Evolutionary conservation across 306 rosid species (phyloP), one percentile per base, ranked within the genome.

Genomic region (Lathyrus tuberosus): DNA sequence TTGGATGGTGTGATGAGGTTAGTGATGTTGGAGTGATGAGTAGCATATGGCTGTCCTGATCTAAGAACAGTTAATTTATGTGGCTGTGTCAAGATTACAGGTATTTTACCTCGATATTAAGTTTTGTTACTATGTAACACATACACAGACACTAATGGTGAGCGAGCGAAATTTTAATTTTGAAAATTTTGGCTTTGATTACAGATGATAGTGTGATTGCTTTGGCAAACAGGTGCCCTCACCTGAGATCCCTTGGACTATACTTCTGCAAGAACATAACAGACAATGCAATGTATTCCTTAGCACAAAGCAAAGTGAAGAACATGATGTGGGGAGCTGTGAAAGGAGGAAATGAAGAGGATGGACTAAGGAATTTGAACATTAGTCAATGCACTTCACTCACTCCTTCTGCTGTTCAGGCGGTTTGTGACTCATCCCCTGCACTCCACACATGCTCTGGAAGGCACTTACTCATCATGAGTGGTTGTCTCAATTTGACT

Each of bases 301-400:
- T 95, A 83, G 97, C 99, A 38, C 86, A 91, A 17, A 83, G 97
- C 85, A 79, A 82, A 40, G 81, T 86, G 73, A 94, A 82, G 14
- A 81, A 78, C 84, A 90, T 80, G 79, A 74, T 72, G 76, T 86
- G 98, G 97, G 88, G 78, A 77, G 60, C 96, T 10, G 78, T 68
- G 67, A 88, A 90, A 74, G 88, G 76, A 70, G 72, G 31, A 70
- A 88, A 72, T 8, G 97, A 93, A 13, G 92, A 91, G 2, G 89
- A 87, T 15, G 99, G 99, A 2, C 84, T 95, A 3, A 84, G 49
- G 79, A 83, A 81, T 0, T 86, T 95, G 60, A 95, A 95, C 83
- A 95, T 95, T n/a, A 88, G 99, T 88, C 99, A 95, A 73, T 95
- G 99, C 83, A 95, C 97, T 0, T 85, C 97, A 16, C 97, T 95